Conservation (phyloP, 108 stramenopile species). For the Asterionellopsis glacialis region DNA sequence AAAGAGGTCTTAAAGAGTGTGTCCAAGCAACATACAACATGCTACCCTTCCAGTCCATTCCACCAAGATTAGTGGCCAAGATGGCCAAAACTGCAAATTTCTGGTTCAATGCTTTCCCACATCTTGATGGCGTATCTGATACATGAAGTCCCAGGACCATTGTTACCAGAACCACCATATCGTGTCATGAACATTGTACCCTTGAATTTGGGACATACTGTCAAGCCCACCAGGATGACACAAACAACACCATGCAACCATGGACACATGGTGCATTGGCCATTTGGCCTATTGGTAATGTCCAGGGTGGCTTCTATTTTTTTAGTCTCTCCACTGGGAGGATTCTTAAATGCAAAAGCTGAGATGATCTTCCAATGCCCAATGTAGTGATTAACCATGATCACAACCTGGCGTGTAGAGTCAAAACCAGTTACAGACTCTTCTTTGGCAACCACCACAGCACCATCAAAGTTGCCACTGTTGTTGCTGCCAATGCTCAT, state of each 20-base stretch:
- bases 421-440: neutral
- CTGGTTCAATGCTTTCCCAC: constrained; percentile 22
- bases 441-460: neutral
- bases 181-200: neutral
- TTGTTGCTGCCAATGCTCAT: constrained; percentile 5
- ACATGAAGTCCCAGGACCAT: too few species aligned
- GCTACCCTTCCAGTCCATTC: constrained; percentile 19
- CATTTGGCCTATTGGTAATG: constrained; percentile 17
- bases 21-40: constrained; percentile 5
- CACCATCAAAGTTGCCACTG: neutral
- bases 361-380: constrained; percentile 18
- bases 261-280: constrained; percentile 26
- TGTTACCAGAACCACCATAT: constrained; percentile 1
- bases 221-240: constrained; percentile 9
- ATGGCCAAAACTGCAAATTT: too few species aligned
- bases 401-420: neutral
- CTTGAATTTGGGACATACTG: constrained; percentile 10
- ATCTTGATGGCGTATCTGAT: constrained; percentile 10
- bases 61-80: constrained; percentile 12
- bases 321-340: constrained; percentile 3
- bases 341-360: neutral
- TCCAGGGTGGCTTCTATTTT: constrained; percentile 17
- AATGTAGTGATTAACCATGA: constrained; percentile 8
- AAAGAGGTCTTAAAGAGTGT: constrained; percentile 35
- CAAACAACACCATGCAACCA: constrained; percentile 8